Evolutionary conservation across 2,329 filamentous ascomycete species (phyloP).

Genomic region (Waltergamsia citrina): DNA sequence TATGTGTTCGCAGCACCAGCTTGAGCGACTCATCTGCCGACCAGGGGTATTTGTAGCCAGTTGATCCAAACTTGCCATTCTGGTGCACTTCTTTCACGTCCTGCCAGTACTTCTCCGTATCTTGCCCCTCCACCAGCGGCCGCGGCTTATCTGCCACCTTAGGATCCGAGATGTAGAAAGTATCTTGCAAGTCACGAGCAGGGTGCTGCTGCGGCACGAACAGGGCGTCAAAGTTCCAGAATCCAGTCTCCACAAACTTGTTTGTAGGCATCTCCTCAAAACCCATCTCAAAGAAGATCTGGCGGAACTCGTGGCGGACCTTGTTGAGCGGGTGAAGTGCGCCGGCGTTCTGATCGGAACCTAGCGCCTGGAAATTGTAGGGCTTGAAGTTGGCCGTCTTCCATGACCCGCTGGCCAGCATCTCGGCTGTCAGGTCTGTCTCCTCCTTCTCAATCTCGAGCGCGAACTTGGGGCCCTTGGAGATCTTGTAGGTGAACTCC

Average conservation of each 20-base stretch:
- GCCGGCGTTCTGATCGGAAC: slow-evolving; percentile 50
- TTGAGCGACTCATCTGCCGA: slow-evolving; percentile 75
- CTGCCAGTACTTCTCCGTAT: slow-evolving; percentile 82
- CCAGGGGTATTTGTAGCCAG: slow-evolving; percentile 96
- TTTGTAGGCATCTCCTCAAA: slow-evolving; percentile 98
- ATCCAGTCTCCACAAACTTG: slow-evolving; percentile 89
- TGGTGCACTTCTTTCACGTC: slow-evolving; percentile 83
- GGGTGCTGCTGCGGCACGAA: slow-evolving; percentile 98
- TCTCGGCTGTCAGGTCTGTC: slow-evolving; percentile 89
- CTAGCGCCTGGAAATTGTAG: slow-evolving; percentile 65
- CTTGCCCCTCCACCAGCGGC: slow-evolving; percentile 41
- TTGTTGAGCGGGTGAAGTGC: slow-evolving; percentile 73
- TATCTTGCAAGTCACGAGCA: slow-evolving; percentile 93
- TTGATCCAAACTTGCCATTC: slow-evolving; percentile 84
- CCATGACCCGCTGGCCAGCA: slow-evolving; percentile 83
- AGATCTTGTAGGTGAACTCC: slow-evolving; percentile 72
- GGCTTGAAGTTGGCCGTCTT: slow-evolving; percentile 86
- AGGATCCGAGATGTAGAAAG: slow-evolving; percentile 95
- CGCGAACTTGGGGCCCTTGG: slow-evolving; percentile 82
- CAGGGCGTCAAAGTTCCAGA: slow-evolving; percentile 97
- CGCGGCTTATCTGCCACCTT: slow-evolving; percentile 61
- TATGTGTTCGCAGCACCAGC: slow-evolving; percentile 91
- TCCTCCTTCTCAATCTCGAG: slow-evolving; percentile 85
- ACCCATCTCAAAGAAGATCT: slow-evolving; percentile 99
- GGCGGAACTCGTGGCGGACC: slow-evolving; percentile 88